These are phyloP conservation scores for Pisolithus albus DNA, from an alignment of 768 basidiomycete species.

Conservation along the genomic window DNA sequence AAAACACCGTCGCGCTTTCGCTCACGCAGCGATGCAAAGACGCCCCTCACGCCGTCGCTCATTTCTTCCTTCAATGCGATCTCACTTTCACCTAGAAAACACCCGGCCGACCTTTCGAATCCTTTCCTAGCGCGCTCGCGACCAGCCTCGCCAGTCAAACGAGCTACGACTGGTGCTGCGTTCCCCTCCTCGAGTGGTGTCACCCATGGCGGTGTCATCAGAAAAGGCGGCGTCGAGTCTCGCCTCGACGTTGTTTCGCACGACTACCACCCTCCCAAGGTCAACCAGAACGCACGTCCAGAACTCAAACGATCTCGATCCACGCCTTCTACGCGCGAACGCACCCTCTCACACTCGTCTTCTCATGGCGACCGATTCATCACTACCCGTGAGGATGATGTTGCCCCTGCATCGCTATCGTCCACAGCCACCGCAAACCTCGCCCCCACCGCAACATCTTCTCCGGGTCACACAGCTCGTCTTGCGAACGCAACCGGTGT, in stretches of 20 bases:
- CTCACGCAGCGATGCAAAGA: conserved; percentile 44
- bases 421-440: conserved; percentile 42
- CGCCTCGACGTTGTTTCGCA: conserved; percentile 69
- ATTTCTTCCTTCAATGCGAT: conserved; percentile 34
- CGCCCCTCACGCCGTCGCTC: conserved; percentile 42
- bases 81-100: conserved; percentile 28
- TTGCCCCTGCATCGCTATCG: conserved; percentile 59
- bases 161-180: conserved; percentile 43
- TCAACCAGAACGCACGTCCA: conserved; percentile 22
- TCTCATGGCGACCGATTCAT: conserved; percentile 61
- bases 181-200: conserved; percentile 57
- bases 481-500: conserved; percentile 72
- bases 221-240: conserved; percentile 73
- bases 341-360: conserved; percentile 31
- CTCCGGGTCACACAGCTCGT: conserved; percentile 74
- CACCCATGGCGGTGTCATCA: conserved; percentile 49
- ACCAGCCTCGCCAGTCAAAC: conserved; percentile 60
- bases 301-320: conserved; percentile 70
- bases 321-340: conserved; percentile 50
- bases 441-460: conserved; percentile 38
- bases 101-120: conserved; percentile 48
- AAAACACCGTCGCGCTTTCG: conserved; percentile 44
- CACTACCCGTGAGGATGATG: conserved; percentile 47
- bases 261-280: conserved; percentile 61
- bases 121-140: conserved; percentile 56